Evolutionary conservation across 352 stramenopile genomes (phyloP).

Genomic region (Phytophthora sp.): DNA sequence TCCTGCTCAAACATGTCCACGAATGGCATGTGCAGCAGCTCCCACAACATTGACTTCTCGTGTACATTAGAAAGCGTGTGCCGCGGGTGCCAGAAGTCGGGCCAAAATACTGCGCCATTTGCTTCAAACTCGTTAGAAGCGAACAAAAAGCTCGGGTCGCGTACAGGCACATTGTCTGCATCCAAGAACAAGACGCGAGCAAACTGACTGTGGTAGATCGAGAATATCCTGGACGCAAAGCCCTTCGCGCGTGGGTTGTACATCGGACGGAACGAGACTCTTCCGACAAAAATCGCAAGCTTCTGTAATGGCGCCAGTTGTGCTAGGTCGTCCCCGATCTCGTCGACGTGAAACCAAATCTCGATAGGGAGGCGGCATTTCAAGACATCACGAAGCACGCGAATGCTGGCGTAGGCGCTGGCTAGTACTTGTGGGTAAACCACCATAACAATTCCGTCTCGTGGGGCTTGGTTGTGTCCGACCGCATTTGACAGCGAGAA

Average conservation of each 20-base stretch:
- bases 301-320: slow-evolving; percentile 12
- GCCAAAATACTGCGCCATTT: slow-evolving; percentile 62
- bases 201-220: slow-evolving; percentile 46
- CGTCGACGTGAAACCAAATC: slow-evolving; percentile 41
- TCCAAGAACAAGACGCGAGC: slow-evolving; percentile 49
- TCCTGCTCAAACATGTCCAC: slow-evolving; percentile 68
- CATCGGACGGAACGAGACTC: slow-evolving; percentile 25
- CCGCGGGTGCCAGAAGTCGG: slow-evolving; percentile 59
- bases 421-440: slow-evolving; percentile 45
- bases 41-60: slow-evolving; percentile 47
- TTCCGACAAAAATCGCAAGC: slow-evolving; percentile 17
- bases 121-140: slow-evolving; percentile 27
- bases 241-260: slow-evolving; percentile 26
- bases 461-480: neutral
- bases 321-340: slow-evolving; percentile 15
- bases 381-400: slow-evolving; percentile 29
- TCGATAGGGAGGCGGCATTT: slow-evolving; percentile 49
- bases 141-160: slow-evolving; percentile 54
- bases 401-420: slow-evolving; percentile 35
- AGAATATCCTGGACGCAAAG: slow-evolving; percentile 49
- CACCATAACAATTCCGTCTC: slow-evolving; percentile 46
- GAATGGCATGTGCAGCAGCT: slow-evolving; percentile 39
- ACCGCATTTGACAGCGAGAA: slow-evolving; percentile 6
- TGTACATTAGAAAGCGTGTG: slow-evolving; percentile 62
- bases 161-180: slow-evolving; percentile 51